phyloP scores from a whole-genome alignment of 306 rosid species.

The Calophaca sinica region DNA sequence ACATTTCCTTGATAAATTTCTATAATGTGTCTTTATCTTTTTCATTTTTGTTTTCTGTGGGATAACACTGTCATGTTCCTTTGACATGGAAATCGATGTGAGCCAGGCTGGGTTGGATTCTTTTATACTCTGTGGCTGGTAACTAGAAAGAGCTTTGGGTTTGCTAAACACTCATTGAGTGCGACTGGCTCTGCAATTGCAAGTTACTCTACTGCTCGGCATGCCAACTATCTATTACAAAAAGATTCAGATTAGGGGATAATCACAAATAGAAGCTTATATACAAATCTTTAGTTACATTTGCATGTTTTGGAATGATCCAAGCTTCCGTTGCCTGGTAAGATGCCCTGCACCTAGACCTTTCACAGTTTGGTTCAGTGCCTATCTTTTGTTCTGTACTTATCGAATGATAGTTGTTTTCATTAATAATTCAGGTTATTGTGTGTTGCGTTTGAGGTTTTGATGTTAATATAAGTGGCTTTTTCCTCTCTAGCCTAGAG shows the following conservation, averaged over 20 bases:
- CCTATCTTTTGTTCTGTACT: conserved; percentile 35
- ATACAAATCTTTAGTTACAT: conserved; percentile 47
- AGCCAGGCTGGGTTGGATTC: conserved; percentile 90
- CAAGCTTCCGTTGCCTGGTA: conserved; percentile 37
- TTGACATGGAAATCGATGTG: conserved; percentile 49
- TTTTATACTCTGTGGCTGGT: conserved; percentile 73
- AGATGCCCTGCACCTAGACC: conserved; percentile 36
- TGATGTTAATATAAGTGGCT: conserved; percentile 35
- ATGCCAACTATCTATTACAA: conserved; percentile 40
- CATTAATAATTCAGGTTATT: conserved; percentile 37
- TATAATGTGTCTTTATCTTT: conserved; percentile 1
- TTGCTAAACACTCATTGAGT: conserved; percentile 69
- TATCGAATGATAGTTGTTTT: conserved; percentile 11
- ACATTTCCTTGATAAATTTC: conserved; percentile 34
- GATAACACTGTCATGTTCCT: conserved; percentile 38
- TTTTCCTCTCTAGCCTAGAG: conserved; percentile 29
- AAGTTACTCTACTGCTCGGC: conserved; percentile 64
- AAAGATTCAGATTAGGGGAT: conserved; percentile 44
- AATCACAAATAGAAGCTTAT: conserved; percentile 34
- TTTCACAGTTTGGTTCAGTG: conserved; percentile 37
- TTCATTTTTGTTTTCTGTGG: background rate
- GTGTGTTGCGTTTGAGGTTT: conserved; percentile 34
- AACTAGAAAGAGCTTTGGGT: conserved; percentile 63
- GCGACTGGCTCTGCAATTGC: conserved; percentile 74
- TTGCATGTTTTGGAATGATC: conserved; percentile 24